Evolutionary conservation across 192 early-diverging fungal species (phyloP).

Genomic region (Umbelopsis ramanniana): DNA sequence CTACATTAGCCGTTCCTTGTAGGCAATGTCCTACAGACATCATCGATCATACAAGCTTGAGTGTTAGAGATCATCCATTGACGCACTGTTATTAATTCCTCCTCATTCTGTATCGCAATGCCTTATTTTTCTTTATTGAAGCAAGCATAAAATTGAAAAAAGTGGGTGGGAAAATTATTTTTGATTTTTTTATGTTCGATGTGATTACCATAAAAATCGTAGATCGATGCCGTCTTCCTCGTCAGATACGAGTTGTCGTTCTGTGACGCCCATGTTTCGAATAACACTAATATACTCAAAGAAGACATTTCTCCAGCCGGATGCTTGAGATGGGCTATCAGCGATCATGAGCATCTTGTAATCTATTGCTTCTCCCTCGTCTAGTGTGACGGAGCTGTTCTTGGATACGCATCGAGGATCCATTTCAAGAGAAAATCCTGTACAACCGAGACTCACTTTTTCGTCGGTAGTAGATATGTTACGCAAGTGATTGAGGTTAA

Average conservation of each 20-base stretch:
- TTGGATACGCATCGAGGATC: neutral
- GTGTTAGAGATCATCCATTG: too few species aligned
- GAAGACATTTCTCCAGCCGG: neutral
- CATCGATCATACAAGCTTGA: too few species aligned
- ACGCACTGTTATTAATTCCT: too few species aligned
- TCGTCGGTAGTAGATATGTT: slow-evolving; percentile 1
- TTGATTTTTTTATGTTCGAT: too few species aligned
- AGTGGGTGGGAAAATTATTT: too few species aligned
- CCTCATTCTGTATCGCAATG: too few species aligned
- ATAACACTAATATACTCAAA: slow-evolving; percentile 13
- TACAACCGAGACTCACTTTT: neutral
- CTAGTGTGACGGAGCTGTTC: neutral
- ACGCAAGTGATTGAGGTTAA: slow-evolving; percentile 6
- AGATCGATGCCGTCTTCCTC: slow-evolving; percentile 10
- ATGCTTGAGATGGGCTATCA: neutral
- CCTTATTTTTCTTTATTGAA: too few species aligned
- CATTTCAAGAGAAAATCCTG: slow-evolving; percentile 6
- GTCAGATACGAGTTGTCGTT: neutral
- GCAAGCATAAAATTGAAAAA: too few species aligned
- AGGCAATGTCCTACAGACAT: too few species aligned
- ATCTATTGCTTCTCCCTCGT: neutral
- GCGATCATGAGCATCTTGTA: slow-evolving; percentile 15
- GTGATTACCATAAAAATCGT: slow-evolving; percentile 4
- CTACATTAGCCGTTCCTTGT: too few species aligned
- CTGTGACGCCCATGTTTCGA: slow-evolving; percentile 1